Base-by-base conservation (phyloP, 208 protist genomes). In the Polymyxa betae region DNA sequence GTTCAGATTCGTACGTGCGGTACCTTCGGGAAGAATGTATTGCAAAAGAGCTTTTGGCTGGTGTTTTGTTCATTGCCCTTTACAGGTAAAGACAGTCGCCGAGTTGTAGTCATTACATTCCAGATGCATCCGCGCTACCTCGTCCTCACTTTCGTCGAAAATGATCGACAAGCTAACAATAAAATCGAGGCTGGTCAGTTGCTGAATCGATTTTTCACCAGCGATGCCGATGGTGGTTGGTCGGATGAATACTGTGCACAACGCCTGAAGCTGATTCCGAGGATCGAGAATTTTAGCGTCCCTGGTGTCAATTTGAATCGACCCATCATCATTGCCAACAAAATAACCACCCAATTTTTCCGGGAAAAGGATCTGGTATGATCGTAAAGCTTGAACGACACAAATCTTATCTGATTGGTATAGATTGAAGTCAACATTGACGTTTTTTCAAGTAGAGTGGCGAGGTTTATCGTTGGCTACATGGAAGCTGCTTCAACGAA, bases 221-320 rank as follows among this genome's bases (percentile, higher is more conserved):
- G 12, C n/a, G 72, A 5, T 45, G 49, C 5, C 12, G 24, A 60
- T 24, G 49, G 49, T 29, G 49, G 49, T 5, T 82, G 72, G 72
- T 38, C 35, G 12, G 72, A 82, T 43, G 72, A 82, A 12, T 20
- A 35, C 35, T 43, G 72, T 35, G 72, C 35, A 35, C 72, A 82
- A 12, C 72, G 72, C 16, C n/a, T 82, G n/a, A 82, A 82, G 72
- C 72, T 82, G 35, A 82, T 82, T 45, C 72, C 72, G n/a, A 35
- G 72, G 35, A 82, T 82, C n/a, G 72, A 82, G n/a, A 82, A 82
- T 43, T 82, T 82, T n/a, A 82, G 72, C 72, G 72, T 82, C 12
- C 72, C 72, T 43, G 72, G 72, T 43, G 72, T 82, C 16, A 82
- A 82, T 43, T n/a, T 82, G n/a, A 82, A 82, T n/a, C 72, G 72